A percentile compares a stretch with the other conserved stretches of the same genome.
phyloP scores from a whole-genome alignment of 2,329 filamentous ascomycete genomes.

The Golovinomyces cichoracearum region DNA sequence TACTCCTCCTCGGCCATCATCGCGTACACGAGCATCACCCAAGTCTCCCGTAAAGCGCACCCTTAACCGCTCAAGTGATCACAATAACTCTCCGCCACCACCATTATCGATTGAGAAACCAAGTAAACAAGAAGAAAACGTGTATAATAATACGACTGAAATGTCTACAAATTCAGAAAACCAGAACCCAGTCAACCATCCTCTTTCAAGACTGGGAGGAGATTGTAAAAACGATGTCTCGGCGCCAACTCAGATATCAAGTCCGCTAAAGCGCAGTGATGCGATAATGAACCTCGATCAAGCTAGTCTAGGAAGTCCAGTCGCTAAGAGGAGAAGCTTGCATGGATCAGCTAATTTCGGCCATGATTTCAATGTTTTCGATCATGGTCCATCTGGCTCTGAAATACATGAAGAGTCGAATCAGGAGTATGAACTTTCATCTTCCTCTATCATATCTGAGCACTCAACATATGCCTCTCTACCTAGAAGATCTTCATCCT shows the following conservation, averaged over 20 bases:
- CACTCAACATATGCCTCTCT: slow-evolving; percentile 20
- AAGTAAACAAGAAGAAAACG: slow-evolving; percentile 20
- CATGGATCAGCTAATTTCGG: slow-evolving; percentile 44
- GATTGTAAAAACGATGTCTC: slow-evolving; percentile 20
- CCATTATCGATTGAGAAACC: slow-evolving; percentile 10
- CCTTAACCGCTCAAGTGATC: slow-evolving; percentile 38
- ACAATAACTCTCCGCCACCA: slow-evolving; percentile 34
- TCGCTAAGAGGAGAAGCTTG: slow-evolving; percentile 71
- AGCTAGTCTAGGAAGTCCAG: slow-evolving; percentile 52
- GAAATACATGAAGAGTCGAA: slow-evolving; percentile 26
- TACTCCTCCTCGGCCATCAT: slow-evolving; percentile 26
- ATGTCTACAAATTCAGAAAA: slow-evolving; percentile 23
- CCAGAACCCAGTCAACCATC: slow-evolving; percentile 23
- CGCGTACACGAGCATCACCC: slow-evolving; percentile 43
- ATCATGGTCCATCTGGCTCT: slow-evolving; percentile 26
- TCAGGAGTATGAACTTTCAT: slow-evolving; percentile 29
- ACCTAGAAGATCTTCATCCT: slow-evolving; percentile 45
- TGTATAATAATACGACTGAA: slow-evolving; percentile 18
- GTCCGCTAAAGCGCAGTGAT: slow-evolving; percentile 78
- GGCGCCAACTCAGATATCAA: slow-evolving; percentile 34
- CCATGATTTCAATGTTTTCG: slow-evolving; percentile 49
- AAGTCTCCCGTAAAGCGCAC: slow-evolving; percentile 61
- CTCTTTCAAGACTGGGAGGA: slow-evolving; percentile 23
- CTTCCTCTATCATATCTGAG: slow-evolving; percentile 10
- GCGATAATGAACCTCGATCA: slow-evolving; percentile 70